These are phyloP conservation scores for Pseudotsuga menziesii DNA, from an alignment of 75 land plant genomes.

Conservation along the genomic window DNA sequence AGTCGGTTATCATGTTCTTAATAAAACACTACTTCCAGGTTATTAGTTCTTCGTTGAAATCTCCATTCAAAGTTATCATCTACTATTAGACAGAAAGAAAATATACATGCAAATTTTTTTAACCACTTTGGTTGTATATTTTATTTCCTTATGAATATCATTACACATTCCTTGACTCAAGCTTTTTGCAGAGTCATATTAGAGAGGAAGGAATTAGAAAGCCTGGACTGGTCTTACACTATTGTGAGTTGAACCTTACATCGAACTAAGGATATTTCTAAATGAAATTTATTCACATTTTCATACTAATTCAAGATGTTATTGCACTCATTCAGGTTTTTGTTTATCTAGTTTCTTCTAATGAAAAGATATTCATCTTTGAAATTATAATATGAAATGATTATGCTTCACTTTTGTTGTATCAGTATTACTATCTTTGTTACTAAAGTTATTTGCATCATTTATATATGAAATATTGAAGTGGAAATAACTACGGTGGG, in stretches of 20 bases:
- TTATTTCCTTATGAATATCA: not conserved
- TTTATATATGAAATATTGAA: too few relatives aligned
- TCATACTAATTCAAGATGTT: not conserved
- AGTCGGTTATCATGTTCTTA: not conserved
- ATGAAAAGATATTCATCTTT: not conserved
- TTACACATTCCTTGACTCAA: constrained; percentile 2
- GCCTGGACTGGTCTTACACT: constrained; percentile 47
- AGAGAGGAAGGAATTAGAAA: constrained; percentile 45
- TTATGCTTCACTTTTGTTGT: too few relatives aligned
- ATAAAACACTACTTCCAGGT: not conserved
- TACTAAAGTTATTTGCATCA: too few relatives aligned
- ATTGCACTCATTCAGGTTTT: not conserved
- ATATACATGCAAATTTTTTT: not conserved
- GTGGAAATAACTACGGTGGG: too few relatives aligned
- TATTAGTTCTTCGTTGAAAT: not conserved
- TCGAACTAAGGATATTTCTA: not conserved
- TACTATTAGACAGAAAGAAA: not conserved
- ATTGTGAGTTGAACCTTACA: constrained; percentile 36
- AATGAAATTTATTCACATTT: not conserved
- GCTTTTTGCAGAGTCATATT: constrained; percentile 26
- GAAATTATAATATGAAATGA: too few relatives aligned
- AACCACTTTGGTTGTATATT: not conserved
- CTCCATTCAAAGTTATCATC: not conserved
- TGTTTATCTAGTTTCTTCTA: not conserved
- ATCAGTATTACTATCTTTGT: too few relatives aligned